Conservation (phyloP, 2,329 filamentous ascomycete genomes). For the Apiospora sp. region DNA sequence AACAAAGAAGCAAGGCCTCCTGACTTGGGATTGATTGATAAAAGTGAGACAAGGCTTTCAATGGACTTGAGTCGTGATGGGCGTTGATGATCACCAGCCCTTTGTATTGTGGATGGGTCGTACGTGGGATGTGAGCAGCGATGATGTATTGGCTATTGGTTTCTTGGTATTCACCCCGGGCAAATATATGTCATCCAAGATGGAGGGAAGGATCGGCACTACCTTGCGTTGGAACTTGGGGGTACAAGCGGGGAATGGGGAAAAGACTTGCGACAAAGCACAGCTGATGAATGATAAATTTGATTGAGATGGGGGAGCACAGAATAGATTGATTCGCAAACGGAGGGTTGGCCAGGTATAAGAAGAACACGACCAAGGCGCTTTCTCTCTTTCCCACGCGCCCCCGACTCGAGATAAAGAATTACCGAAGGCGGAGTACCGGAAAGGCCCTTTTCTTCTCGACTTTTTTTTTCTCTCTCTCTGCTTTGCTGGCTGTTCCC, state of each 20-base stretch:
- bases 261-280: not conserved
- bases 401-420: slow-evolving; percentile 12
- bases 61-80: slow-evolving; percentile 19
- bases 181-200: slow-evolving; percentile 24
- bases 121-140: slow-evolving; percentile 23
- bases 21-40: slow-evolving; percentile 26
- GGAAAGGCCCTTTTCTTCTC: slow-evolving; percentile 9
- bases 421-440: slow-evolving; percentile 27
- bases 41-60: slow-evolving; percentile 28
- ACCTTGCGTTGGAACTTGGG: not conserved
- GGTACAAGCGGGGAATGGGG: slow-evolving; percentile 15
- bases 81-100: slow-evolving; percentile 16
- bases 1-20: slow-evolving; percentile 13
- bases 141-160: slow-evolving; percentile 24
- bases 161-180: slow-evolving; percentile 13
- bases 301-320: slow-evolving; percentile 12
- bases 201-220: slow-evolving; percentile 11
- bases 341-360: not conserved
- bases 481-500: slow-evolving; percentile 5
- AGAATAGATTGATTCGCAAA: not conserved
- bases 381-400: not conserved
- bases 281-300: not conserved
- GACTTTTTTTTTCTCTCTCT: slow-evolving; percentile 2
- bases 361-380: not conserved
- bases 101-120: slow-evolving; percentile 8